Evolutionary conservation across 2,329 filamentous ascomycete genomes (phyloP).

Genomic region (Allantophomopsis cytisporea): DNA sequence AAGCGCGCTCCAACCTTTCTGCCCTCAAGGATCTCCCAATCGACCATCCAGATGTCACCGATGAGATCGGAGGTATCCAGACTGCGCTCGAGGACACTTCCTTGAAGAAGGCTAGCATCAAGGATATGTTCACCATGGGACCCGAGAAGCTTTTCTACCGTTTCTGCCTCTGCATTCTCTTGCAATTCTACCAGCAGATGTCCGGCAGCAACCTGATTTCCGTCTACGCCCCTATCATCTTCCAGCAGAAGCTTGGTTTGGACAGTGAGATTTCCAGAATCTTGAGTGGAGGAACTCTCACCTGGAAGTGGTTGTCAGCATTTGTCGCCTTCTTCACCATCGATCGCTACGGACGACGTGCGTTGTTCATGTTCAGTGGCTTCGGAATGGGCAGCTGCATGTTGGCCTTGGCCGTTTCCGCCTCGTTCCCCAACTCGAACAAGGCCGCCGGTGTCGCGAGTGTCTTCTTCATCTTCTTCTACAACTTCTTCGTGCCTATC

Average conservation of each 20-base stretch:
- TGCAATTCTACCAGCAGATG: conserved; percentile 36
- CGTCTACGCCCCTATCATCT: conserved; percentile 32
- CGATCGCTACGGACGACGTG: conserved; percentile 8
- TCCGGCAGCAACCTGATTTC: conserved; percentile 24
- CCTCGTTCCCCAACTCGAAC: conserved; percentile 30
- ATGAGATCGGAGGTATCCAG: conserved; percentile 32
- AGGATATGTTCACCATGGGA: conserved; percentile 31
- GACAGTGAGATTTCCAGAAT: conserved; percentile 33
- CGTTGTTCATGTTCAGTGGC: conserved; percentile 8
- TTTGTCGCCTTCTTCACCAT: conserved; percentile 24
- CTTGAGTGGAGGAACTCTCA: conserved; percentile 29
- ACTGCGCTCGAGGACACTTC: conserved; percentile 31
- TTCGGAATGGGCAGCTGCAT: conserved; percentile 8
- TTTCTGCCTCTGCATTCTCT: conserved; percentile 31
- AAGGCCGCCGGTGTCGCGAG: conserved; percentile 32
- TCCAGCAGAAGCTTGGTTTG: conserved; percentile 30
- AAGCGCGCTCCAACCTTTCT: conserved; percentile 21
- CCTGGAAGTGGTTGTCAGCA: conserved; percentile 40
- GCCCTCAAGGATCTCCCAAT: conserved; percentile 4
- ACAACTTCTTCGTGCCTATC: conserved; percentile 45
- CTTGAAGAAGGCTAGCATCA: conserved; percentile 21
- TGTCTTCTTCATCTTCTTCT: conserved; percentile 42
- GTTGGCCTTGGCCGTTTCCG: conserved; percentile 18
- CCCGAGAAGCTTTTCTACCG: conserved; percentile 35
- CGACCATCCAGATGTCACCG: conserved; percentile 2